Evolutionary conservation across 2,329 filamentous ascomycete species (phyloP).

Genomic region (Penicillium fuscoglaucum): DNA sequence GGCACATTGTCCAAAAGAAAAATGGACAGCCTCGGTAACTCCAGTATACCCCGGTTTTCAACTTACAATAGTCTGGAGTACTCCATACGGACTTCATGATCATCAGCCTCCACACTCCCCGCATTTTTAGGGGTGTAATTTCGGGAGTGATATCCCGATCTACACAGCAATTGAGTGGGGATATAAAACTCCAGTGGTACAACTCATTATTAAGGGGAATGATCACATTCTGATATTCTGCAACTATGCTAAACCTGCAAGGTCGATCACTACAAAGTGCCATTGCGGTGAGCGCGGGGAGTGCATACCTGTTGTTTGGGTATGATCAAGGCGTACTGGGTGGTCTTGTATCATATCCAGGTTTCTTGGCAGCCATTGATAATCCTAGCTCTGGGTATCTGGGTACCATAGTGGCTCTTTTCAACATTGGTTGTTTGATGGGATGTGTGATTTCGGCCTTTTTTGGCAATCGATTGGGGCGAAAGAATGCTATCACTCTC

Average conservation of each 20-base stretch:
- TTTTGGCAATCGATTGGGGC: neutral
- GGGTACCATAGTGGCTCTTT: neutral
- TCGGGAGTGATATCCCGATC: neutral
- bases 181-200: neutral
- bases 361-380: neutral
- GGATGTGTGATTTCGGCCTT: neutral
- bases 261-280: slow-evolving; percentile 2
- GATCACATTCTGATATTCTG: neutral
- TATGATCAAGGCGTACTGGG: slow-evolving; percentile 30
- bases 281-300: slow-evolving; percentile 1
- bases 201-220: neutral
- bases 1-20: neutral
- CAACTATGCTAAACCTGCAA: neutral
- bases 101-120: neutral
- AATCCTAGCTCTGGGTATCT: neutral
- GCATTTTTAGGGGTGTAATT: neutral
- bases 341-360: slow-evolving; percentile 18
- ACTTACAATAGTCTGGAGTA: neutral
- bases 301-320: slow-evolving; percentile 18
- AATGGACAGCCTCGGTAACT: neutral
- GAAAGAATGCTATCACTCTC: neutral
- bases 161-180: neutral
- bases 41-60: neutral
- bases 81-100: neutral
- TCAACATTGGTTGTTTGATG: neutral